Evolutionary conservation across 495 filamentous ascomycete species (phyloP).

Genomic region (Amniculicola lignicola): DNA sequence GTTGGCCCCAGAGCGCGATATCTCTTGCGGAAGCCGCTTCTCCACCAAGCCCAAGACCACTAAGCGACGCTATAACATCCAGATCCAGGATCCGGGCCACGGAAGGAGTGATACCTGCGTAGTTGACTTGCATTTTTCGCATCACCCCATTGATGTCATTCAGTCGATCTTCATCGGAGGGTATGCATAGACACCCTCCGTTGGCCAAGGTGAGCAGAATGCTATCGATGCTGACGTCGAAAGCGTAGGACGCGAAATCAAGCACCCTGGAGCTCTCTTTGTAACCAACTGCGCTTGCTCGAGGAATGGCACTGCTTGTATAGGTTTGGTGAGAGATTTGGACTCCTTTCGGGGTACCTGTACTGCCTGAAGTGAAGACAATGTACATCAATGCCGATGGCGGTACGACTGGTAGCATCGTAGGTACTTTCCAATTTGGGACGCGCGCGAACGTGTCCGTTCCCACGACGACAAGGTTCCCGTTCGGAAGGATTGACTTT

Average conservation of each 20-base stretch:
- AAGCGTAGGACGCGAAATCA: constrained; percentile 49
- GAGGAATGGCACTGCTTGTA: constrained; percentile 38
- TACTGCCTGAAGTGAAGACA: constrained; percentile 13
- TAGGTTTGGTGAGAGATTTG: constrained; percentile 45
- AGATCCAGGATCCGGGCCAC: constrained; percentile 43
- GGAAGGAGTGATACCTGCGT: constrained; percentile 46
- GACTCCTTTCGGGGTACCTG: constrained; percentile 14
- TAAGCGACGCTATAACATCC: constrained; percentile 38
- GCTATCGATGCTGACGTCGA: constrained; percentile 48
- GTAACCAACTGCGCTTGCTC: constrained; percentile 34
- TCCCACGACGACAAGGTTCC: too few species aligned
- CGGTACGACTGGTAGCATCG: background rate
- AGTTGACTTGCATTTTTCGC: constrained; percentile 41
- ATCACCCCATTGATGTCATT: constrained; percentile 40
- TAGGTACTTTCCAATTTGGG: too few species aligned
- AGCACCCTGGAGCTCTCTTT: constrained; percentile 39
- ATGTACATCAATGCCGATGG: background rate
- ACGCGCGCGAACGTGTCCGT: too few species aligned
- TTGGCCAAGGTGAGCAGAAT: constrained; percentile 44
- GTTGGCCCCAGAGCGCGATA: constrained; percentile 20
- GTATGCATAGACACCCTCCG: constrained; percentile 52
- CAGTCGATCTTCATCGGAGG: constrained; percentile 40
- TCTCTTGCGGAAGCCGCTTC: constrained; percentile 37
- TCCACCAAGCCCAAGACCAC: constrained; percentile 43
- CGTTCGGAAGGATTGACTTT: too few species aligned